Evolutionary conservation across 306 rosid species (phyloP).

Genomic region (Pachyrhizus erosus): DNA sequence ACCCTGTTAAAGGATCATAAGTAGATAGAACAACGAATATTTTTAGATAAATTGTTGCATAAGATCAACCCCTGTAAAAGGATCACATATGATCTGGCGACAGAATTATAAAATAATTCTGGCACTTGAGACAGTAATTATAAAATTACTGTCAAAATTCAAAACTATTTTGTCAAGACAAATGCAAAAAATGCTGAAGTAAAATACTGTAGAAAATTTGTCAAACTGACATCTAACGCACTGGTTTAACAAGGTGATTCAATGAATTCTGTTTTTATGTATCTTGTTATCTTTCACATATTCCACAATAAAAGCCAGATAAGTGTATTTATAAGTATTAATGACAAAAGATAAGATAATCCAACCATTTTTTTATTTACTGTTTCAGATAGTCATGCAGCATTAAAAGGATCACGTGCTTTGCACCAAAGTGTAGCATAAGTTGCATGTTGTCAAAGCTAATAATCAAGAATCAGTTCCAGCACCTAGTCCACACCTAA

Average conservation of each 20-base stretch:
- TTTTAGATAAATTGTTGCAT: neutral
- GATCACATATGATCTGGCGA: neutral
- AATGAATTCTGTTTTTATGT: neutral
- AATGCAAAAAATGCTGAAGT: neutral
- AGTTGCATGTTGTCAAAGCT: neutral
- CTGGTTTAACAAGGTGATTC: conserved; percentile 11
- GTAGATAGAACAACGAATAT: neutral
- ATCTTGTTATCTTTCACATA: neutral
- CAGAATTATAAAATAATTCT: neutral
- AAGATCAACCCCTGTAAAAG: conserved; percentile 9
- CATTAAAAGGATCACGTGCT: neutral
- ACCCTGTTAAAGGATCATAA: neutral
- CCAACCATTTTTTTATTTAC: neutral
- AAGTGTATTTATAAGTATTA: neutral
- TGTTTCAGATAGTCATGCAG: neutral
- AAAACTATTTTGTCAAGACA: neutral
- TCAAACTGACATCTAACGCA: neutral
- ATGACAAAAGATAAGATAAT: neutral
- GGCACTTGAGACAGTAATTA: neutral
- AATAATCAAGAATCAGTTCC: neutral
- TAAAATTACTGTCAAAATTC: neutral
- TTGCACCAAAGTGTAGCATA: neutral
- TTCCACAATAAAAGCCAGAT: neutral
- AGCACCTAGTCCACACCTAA: neutral
- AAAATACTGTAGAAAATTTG: neutral